Base-by-base conservation (phyloP, 805 yeast genomes). In the Ascoidea asiatica region DNA sequence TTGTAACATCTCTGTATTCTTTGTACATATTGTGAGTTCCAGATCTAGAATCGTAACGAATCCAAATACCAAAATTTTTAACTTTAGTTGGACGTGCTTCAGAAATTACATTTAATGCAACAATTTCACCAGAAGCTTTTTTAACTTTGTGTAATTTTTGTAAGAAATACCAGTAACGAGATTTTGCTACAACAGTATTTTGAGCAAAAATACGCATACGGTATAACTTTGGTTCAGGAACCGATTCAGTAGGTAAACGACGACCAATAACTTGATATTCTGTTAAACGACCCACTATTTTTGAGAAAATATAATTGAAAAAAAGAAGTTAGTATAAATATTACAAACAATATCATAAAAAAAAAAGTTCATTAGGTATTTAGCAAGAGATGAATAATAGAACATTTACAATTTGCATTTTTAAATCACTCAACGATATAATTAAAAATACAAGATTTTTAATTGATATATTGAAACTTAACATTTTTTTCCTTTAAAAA, bases 21-120 rank as follows among this genome's bases (percentile, higher is more conserved):
- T 92, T 92, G 96, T 92, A 92, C 97, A 92, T 92, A 94, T 92
- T 92, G 95, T 92, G 98, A 66, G 95, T 89, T 78, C 99, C 99
- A 60, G 98, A 92, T 84, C 99, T 94, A 58, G 99, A 92, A 70
- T 92, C 98, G 85, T 92, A 92, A 80, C 98, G 89, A 71, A 92
- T 84, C 99, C 99, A 92, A 77, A 92, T 72, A 79, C 97, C 98
- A 69, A 89, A 92, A 86, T 89, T 92, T 89, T 92, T 92, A 67
- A 92, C 97, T 80, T 86, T 89, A 75, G 95, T 86, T 74, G 98
- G 97, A 79, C 79, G 85, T 68, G 88, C 75, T 79, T 92, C 99
- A 67, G 81, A 66, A 69, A 92, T 85, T 66, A 73, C 72, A 81
- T 87, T 87, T 64, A 92, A 79, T 54, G 96, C 75, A 63, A 92